These are phyloP conservation scores for Cyathus striatus DNA, from an alignment of 768 basidiomycete genomes.

Conservation along the genomic window DNA sequence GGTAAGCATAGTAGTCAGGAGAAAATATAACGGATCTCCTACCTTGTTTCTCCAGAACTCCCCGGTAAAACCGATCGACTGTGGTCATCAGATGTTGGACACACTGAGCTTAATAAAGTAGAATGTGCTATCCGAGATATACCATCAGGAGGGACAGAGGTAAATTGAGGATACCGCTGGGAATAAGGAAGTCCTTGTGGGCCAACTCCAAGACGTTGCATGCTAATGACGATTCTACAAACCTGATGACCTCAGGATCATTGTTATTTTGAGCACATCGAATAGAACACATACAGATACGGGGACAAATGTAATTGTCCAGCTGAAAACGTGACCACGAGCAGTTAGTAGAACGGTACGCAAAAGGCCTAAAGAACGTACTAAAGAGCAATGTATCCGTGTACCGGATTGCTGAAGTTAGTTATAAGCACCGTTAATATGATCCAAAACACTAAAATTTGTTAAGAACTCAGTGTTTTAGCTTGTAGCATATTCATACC, in stretches of 20 bases:
- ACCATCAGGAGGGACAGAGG: no score
- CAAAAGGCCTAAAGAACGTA: slow-evolving; percentile 8
- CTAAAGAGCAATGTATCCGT: slow-evolving; percentile 15
- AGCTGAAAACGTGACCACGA: slow-evolving; percentile 4
- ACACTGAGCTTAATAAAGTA: no score
- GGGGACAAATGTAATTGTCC: slow-evolving; percentile 12
- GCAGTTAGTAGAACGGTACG: not conserved
- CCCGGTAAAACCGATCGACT: no score
- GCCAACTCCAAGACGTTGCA: no score
- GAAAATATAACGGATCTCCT: no score
- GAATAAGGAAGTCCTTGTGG: no score
- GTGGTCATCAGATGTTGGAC: no score
- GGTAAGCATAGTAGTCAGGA: no score
- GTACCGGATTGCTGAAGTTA: slow-evolving; percentile 1
- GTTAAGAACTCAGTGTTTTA: not conserved
- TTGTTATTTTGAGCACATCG: no score
- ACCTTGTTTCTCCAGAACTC: no score
- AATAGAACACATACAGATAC: slow-evolving; percentile 9
- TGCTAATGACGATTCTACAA: slow-evolving; percentile 14
- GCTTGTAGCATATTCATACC: slow-evolving; percentile 9
- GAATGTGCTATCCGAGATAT: no score
- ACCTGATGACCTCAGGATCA: slow-evolving; percentile 10
- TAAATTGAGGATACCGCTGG: no score
- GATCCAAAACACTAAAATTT: not conserved
- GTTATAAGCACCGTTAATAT: not conserved